Evolutionary conservation across 352 stramenopile genomes (phyloP).

Genomic region (Peronosclerospora sorghi): DNA sequence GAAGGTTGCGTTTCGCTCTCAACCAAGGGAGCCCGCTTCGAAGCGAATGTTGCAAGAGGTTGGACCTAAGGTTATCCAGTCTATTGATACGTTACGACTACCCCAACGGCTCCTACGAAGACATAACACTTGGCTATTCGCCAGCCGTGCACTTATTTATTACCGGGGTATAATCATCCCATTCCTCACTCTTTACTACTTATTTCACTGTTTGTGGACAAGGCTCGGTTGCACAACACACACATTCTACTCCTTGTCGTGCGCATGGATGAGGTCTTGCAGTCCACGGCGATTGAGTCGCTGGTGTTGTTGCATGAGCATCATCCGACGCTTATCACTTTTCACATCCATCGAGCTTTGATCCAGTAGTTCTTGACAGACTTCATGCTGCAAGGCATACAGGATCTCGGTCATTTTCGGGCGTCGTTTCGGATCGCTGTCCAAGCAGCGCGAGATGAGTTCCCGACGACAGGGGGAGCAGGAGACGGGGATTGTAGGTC

Average conservation of each 20-base stretch:
- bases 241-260: constrained; percentile 9
- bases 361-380: constrained; percentile 64
- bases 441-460: constrained; percentile 56
- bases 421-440: constrained; percentile 39
- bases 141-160: too few species aligned
- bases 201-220: too few species aligned
- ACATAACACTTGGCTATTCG: too few species aligned
- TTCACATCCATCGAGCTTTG: constrained; percentile 50
- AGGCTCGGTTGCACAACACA: too few species aligned
- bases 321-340: constrained; percentile 47
- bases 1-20: too few species aligned
- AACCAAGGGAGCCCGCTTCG: too few species aligned
- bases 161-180: too few species aligned
- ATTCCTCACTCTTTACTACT: too few species aligned
- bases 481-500: constrained; percentile 49
- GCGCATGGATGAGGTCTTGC: constrained; percentile 36
- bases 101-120: too few species aligned
- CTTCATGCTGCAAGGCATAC: constrained; percentile 53
- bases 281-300: constrained; percentile 57
- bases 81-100: too few species aligned
- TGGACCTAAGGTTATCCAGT: too few species aligned
- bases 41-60: too few species aligned
- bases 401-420: constrained; percentile 77
- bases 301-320: constrained; percentile 72
- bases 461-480: constrained; percentile 48